Percentiles rank a stretch among this genome's conserved stretches.
These are phyloP conservation scores for Falciphora oryzae DNA, from an alignment of 2,329 filamentous ascomycete species.

Conservation along the genomic window DNA sequence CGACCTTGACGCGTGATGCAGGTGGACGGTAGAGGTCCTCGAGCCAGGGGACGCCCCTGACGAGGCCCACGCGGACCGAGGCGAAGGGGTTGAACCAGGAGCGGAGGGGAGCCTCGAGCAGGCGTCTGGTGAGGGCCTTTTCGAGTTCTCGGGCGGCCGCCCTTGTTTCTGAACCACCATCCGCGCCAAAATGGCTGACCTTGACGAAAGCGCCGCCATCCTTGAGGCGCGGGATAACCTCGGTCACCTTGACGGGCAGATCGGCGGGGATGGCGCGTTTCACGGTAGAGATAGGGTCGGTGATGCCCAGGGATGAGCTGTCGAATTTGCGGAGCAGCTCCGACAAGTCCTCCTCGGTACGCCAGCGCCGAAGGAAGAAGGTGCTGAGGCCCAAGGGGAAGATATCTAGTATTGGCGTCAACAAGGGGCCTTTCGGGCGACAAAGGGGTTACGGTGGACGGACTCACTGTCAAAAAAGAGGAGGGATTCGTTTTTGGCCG, in stretches of 20 bases:
- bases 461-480: slow-evolving; percentile 81
- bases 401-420: slow-evolving; percentile 50
- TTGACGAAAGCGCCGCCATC: slow-evolving; percentile 95
- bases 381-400: slow-evolving; percentile 69
- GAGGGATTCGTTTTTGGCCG: slow-evolving; percentile 70
- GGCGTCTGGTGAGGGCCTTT: slow-evolving; percentile 51
- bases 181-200: slow-evolving; percentile 46
- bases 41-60: slow-evolving; percentile 84
- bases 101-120: slow-evolving; percentile 66
- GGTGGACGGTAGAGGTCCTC: slow-evolving; percentile 87
- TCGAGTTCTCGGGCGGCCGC: slow-evolving; percentile 32
- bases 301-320: slow-evolving; percentile 40
- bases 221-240: slow-evolving; percentile 78
- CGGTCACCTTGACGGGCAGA: slow-evolving; percentile 63
- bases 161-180: background rate
- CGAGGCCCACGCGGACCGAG: slow-evolving; percentile 63
- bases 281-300: slow-evolving; percentile 48
- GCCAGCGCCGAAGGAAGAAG: slow-evolving; percentile 38
- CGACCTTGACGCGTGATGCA: slow-evolving; percentile 67
- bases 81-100: slow-evolving; percentile 89
- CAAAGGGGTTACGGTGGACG: background rate
- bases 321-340: slow-evolving; percentile 48
- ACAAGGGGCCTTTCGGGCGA: too few relatives aligned
- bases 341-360: slow-evolving; percentile 42
- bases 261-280: slow-evolving; percentile 58